Base-by-base conservation (phyloP, 805 yeast species). In the Pichia occidentalis region DNA sequence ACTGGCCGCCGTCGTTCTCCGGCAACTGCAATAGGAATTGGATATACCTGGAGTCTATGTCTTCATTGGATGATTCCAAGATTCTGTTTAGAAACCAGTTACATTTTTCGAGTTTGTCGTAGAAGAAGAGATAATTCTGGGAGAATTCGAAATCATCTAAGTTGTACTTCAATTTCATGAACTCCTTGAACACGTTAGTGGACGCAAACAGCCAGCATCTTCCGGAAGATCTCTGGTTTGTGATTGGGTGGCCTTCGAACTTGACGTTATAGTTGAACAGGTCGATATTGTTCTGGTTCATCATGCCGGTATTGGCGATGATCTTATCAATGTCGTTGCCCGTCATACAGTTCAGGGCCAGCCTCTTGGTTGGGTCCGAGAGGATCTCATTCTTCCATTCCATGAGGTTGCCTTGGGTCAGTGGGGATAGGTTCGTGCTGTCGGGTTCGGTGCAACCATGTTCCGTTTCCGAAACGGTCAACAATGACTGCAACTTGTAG, bases 141-240 rank as follows among this genome's bases (percentile, higher is more conserved):
- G 94, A 82, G 36, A 86, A 64, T 62, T 85, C 90, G 59, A 85
- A 80, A 43, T 68, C 67, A 43, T 76, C 75, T 48, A 86, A 59
- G 51, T 79, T 74, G 60, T 77, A 74, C 54, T 71, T 71, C 49
- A 71, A 63, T 56, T 79, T 77, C 32, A 83, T 74, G 34, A 71
- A 71, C 44, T 80, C 67, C 50, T 95, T 73, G 53, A 85, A 68
- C 26, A 82, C 78, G 51, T 85, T 86, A 35, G 85, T 75, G 0
- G 90, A 74, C 9, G 95, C 95, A 62, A 86, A 86, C 44, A 85
- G 69, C 95, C 95, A 85, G 62, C 95, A 85, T 56, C 95, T 67
- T 18, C 95, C 95, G 17, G 85, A 75, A 7, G 77, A 64, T 51
- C 73, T 72, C 63, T 85, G 95, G 61, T 82, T 77, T 34, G 85